phyloP scores from a whole-genome alignment of 139 green algal genomes.

The Micromonas pusilla region DNA sequence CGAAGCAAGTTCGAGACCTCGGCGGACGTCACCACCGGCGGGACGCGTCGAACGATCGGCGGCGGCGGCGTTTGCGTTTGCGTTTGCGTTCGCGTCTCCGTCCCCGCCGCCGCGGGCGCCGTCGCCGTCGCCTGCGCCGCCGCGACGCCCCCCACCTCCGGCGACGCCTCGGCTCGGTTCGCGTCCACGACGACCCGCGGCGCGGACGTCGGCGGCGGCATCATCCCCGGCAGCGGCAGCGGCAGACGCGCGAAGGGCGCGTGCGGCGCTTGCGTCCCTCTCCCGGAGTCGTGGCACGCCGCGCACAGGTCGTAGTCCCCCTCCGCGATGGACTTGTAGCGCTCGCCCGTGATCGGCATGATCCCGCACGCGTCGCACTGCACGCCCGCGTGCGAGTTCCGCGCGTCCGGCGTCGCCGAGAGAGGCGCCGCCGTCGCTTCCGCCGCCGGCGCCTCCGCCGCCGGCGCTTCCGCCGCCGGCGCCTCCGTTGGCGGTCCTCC shows the following conservation, averaged over 20 bases:
- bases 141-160: background rate
- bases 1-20: background rate
- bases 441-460: background rate
- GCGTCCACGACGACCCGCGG: background rate
- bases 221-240: background rate
- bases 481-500: too few relatives aligned
- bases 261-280: background rate
- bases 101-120: too few relatives aligned
- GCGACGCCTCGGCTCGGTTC: background rate
- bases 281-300: background rate
- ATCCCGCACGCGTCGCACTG: conserved; percentile 18
- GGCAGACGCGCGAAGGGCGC: background rate
- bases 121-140: background rate
- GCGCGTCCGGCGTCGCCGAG: background rate
- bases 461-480: too few relatives aligned
- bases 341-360: background rate
- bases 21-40: background rate
- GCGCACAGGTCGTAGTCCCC: conserved; percentile 22
- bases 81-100: background rate
- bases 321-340: conserved; percentile 7
- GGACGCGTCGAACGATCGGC: background rate
- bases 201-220: conserved; percentile 1
- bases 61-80: background rate
- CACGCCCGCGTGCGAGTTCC: conserved; percentile 11
- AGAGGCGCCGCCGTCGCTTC: background rate